These are phyloP conservation scores for Filosporella fistucella DNA, from an alignment of 495 filamentous ascomycete genomes.

Conservation along the genomic window DNA sequence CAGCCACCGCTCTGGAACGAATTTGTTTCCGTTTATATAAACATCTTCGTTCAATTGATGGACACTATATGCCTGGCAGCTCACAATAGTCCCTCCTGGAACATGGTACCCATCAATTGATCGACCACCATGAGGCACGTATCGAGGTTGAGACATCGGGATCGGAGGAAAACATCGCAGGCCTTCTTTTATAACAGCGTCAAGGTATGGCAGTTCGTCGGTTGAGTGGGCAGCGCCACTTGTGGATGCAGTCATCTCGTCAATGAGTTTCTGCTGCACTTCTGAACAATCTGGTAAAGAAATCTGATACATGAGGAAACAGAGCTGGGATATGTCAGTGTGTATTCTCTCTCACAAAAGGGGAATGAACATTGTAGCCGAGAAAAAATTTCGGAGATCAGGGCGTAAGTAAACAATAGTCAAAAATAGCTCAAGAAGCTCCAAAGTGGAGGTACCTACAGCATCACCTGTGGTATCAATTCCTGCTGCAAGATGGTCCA, in stretches of 20 bases:
- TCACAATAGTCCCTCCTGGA: slow-evolving; percentile 45
- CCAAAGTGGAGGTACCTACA: no score
- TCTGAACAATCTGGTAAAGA: slow-evolving; percentile 35
- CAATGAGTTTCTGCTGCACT: slow-evolving; percentile 41
- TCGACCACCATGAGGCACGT: slow-evolving; percentile 48
- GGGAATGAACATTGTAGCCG: no score
- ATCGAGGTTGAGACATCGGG: slow-evolving; percentile 61
- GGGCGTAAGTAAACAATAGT: no score
- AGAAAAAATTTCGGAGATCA: no score
- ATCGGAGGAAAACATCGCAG: slow-evolving; percentile 58
- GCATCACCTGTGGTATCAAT: slow-evolving; percentile 66
- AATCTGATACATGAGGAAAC: slow-evolving; percentile 63
- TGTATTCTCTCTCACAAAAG: no score
- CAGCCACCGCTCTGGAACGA: slow-evolving; percentile 63
- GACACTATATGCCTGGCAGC: slow-evolving; percentile 49
- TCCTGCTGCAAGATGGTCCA: slow-evolving; percentile 40
- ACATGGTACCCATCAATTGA: slow-evolving; percentile 42
- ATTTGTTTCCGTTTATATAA: slow-evolving; percentile 46
- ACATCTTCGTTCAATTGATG: slow-evolving; percentile 47
- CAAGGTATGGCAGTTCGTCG: slow-evolving; percentile 53
- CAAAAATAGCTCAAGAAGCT: no score
- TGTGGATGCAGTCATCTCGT: slow-evolving; percentile 37
- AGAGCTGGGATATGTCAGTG: no score
- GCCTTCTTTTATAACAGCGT: slow-evolving; percentile 57
- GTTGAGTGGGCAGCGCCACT: slow-evolving; percentile 28